These are phyloP conservation scores for Scheffersomyces lignicola DNA, from an alignment of 1,139 yeast species.

Conservation along the genomic window DNA sequence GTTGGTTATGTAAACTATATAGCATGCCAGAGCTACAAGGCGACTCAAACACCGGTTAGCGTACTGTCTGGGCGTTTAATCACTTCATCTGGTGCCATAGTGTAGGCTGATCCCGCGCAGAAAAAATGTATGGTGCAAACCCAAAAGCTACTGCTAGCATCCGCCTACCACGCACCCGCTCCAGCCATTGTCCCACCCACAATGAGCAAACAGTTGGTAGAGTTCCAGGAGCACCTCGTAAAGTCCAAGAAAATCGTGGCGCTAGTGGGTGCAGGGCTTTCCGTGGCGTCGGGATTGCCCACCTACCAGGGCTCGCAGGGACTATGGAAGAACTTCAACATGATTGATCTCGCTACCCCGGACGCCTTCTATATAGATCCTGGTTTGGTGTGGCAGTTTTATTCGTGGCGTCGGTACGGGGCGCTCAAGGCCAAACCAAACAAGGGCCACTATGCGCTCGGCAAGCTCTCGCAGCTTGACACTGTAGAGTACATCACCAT, in stretches of 20 bases:
- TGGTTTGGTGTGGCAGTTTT: slow-evolving; percentile 87
- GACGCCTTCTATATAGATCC: slow-evolving; percentile 86
- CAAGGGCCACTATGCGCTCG: slow-evolving; percentile 68
- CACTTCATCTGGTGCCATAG: too few species aligned
- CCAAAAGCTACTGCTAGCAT: background rate
- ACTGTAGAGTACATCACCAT: slow-evolving; percentile 54
- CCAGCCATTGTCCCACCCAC: background rate
- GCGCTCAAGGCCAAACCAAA: slow-evolving; percentile 74
- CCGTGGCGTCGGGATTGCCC: slow-evolving; percentile 75
- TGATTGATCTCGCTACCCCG: slow-evolving; percentile 85
- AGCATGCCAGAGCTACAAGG: too few species aligned
- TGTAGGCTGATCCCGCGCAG: too few species aligned
- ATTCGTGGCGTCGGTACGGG: slow-evolving; percentile 63
- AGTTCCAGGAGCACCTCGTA: slow-evolving; percentile 58
- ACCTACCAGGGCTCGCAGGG: slow-evolving; percentile 75
- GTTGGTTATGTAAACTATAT: too few species aligned
- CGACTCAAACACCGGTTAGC: too few species aligned
- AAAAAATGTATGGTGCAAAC: too few species aligned
- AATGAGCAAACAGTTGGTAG: slow-evolving; percentile 25
- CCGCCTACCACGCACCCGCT: background rate
- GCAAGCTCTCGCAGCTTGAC: slow-evolving; percentile 39
- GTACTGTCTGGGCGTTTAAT: too few species aligned
- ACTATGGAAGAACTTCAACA: slow-evolving; percentile 74
- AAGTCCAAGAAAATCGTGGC: slow-evolving; percentile 63
- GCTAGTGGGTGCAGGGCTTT: slow-evolving; percentile 82